Evolutionary conservation across 371 early-diverging fungal genomes (phyloP), one percentile per base, ranked within the genome.

Genomic region (Mortierella sp.): DNA sequence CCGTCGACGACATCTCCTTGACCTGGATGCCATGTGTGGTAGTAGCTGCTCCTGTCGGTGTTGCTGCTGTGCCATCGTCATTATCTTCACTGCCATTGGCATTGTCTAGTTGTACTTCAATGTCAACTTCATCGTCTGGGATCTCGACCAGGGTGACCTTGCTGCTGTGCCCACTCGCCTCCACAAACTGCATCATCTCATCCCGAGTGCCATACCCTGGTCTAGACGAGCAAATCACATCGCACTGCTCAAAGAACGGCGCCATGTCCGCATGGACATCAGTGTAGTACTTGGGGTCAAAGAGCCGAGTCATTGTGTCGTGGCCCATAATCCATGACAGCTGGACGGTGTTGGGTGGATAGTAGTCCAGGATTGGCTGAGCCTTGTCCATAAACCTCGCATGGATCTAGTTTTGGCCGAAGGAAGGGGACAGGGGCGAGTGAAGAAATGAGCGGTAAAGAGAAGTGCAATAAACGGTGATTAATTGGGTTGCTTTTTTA

Each of bases 311-410:
- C 74, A 94, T 77, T 1, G 94, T 94, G 72, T 94, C 94, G 44
- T 88, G 89, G 2, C 94, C 94, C 82, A 94, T 69, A 74, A 94
- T 91, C 88, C 93, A 94, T 31, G 89, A 88, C n/a, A 90, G 78
- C 59, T 88, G 88, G 11, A 88, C 69, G 31, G 78, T 78, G n/a
- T 72, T 55, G 54, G 79, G 73, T 24, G 73, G 77, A 72, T 79
- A 74, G 67, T 64, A 8, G 54, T 73, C 67, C 69, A 72, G 71
- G 26, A 91, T 88, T 5, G 86, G 77, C 13, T 74, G 81, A 26
- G 91, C 90, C 82, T 94, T 94, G 81, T 94, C 93, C 37, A 93
- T 78, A 78, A 94, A 94, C 21, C 89, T 82, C 5, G 90, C 93
- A 69, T 91, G 89, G 46, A 79, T 81, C 86, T 85, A 74, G 16